Evolutionary conservation across 306 rosid species (phyloP), one percentile per base, ranked within the genome.

Genomic region (Fagus crenata): DNA sequence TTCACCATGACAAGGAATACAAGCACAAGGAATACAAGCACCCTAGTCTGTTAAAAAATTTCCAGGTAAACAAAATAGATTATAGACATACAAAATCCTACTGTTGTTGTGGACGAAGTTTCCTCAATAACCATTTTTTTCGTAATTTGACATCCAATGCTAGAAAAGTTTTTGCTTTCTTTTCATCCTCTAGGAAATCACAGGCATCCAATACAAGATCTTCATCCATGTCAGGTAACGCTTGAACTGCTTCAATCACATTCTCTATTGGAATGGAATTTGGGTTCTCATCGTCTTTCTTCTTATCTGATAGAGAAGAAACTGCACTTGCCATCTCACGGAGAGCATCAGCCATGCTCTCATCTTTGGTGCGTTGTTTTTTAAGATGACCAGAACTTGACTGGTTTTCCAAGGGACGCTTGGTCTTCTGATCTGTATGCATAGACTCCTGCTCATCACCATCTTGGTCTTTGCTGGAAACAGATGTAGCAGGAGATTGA

Each of bases 121-220:
- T 92, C 84, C 97, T 86, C 71, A 81, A 58, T 80, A 92, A 81
- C 95, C 97, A 92, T 71, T 88, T 92, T 73, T 84, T 89, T 49
- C 97, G 81, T 55, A 89, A 64, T 73, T 89, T 88, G 14, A 81
- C 82, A 81, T 82, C 90, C 78, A 92, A 77, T 28, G 94, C 93
- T 35, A 89, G 80, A 82, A 92, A 92, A 17, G 93, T 92, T 84
- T 82, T 92, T 12, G 94, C 94, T 74, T 89, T 92, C 80, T 77
- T 86, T 59, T 87, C 97, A 80, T 92, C 95, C 88, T 92, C 97
- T 37, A 92, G 72, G 60, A 86, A 80, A 78, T 92, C 95, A 31
- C 95, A 92, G 33, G 97, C 95, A 80, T 89, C 97, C 81, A 92
- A 81, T 73, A 92, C 82, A 70, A 92, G 87, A 33, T 92, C 97